Percentiles rank a stretch among this genome's conserved stretches.
These are phyloP conservation scores for Teratosphaeria nubilosa DNA, from an alignment of 2,329 filamentous ascomycete species.

Conservation along the genomic window DNA sequence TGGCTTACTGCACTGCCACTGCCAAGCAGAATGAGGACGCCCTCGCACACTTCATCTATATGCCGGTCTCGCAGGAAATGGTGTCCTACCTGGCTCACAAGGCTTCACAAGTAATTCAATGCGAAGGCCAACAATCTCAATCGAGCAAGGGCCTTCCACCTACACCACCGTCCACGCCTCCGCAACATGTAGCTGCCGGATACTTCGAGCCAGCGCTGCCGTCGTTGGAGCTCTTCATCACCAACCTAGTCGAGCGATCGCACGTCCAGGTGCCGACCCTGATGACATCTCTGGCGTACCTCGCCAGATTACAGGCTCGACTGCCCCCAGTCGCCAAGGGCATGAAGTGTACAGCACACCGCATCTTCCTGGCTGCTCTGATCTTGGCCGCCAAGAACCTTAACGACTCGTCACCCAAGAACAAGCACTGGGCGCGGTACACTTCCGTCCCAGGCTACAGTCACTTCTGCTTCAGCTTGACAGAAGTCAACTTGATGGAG, in stretches of 20 bases:
- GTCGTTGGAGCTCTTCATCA: slow-evolving; percentile 82
- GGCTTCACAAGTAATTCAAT: slow-evolving; percentile 68
- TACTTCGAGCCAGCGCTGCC: slow-evolving; percentile 52
- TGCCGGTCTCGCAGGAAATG: slow-evolving; percentile 66
- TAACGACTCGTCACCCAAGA: slow-evolving; percentile 97
- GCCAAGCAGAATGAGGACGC: slow-evolving; percentile 56
- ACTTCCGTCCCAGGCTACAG: slow-evolving; percentile 63
- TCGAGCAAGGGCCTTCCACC: slow-evolving; percentile 42
- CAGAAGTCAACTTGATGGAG: slow-evolving; percentile 98
- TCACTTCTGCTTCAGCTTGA: slow-evolving; percentile 82
- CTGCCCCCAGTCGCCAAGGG: slow-evolving; percentile 93
- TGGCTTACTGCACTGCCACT: slow-evolving; percentile 36
- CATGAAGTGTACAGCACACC: slow-evolving; percentile 90
- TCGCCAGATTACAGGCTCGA: slow-evolving; percentile 69
- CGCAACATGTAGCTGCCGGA: slow-evolving; percentile 37
- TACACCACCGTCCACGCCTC: slow-evolving; percentile 51
- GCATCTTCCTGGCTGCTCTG: slow-evolving; percentile 86
- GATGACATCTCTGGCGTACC: slow-evolving; percentile 94
- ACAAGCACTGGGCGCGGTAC: slow-evolving; percentile 99
- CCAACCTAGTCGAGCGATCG: slow-evolving; percentile 77
- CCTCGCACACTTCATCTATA: slow-evolving; percentile 71
- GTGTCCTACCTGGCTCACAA: slow-evolving; percentile 65
- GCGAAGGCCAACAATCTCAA: slow-evolving; percentile 45
- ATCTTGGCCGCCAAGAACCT: slow-evolving; percentile 91
- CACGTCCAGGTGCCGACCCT: slow-evolving; percentile 96